Base-by-base conservation (phyloP, 495 filamentous ascomycete species). In the Endocarpon pusillum region DNA sequence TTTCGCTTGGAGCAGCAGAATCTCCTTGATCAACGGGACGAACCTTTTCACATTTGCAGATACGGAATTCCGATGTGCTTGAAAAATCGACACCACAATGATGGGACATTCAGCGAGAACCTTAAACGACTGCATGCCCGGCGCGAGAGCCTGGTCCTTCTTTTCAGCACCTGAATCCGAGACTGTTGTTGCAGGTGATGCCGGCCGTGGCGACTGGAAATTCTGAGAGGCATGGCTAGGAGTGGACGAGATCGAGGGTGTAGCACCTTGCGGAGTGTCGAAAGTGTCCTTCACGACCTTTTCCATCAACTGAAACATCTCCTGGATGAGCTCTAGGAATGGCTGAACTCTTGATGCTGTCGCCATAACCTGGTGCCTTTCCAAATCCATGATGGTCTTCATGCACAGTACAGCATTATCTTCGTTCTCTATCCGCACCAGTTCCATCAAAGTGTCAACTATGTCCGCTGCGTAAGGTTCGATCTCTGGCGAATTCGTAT, bases 101-200 rank as follows among this genome's bases (percentile, higher is more conserved):
- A 99, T 99, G 1, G 91, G 91, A 42, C 86, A 96, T 52, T 99
- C 91, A 0, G 87, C 81, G 11, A 96, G 68, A 21, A 99, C 91
- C 54, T 96, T 99, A 67, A 99, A 99, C 3, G 87, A 94, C 54
- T 93, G 80, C 86, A 94, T 93, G 12, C 91, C 89, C 49, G 78
- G 84, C 25, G 83, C 57, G 17, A 96, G 55, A 17, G 77, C 73
- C 37, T 87, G 74, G 19, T 71, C 77, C 33, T 79, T 68, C 52
- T 87, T 84, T 41, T 86, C 81, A 42, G 89, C 84, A 8, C 70
- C 62, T 9, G 71, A 75, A 33, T 96, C 87, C 24, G 75, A 65
- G 7, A 67, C 69, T 3, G 82, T 75, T 3, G 83, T 77, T 10
- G 83, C 73, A 19, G 91, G 91, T 8, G 91, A 96, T 25, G 73